Evolutionary conservation across 805 yeast species (phyloP), one percentile per base, ranked within the genome.

Genomic region (Brettanomyces bruxellensis): DNA sequence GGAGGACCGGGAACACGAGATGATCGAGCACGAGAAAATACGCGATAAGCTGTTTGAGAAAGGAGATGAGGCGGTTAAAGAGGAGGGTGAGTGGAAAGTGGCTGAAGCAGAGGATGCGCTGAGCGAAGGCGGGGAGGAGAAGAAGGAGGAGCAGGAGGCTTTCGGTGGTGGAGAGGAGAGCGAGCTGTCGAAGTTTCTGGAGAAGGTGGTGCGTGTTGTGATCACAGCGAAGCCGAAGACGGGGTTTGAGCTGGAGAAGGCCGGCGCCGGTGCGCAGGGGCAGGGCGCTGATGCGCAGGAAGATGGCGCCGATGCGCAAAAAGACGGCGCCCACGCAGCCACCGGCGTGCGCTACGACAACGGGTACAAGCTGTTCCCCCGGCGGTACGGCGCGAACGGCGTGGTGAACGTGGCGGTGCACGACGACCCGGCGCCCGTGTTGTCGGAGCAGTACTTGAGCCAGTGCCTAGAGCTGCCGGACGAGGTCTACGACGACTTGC

Each of bases 391-490:
- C 6, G 30, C 53, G 14, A 59, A 54, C 48, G 60, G 60, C 13
- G 50, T 57, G 9, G 51, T 56, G 4, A 55, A 63, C 44, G 56
- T 64, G 39, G 67, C 67, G 14, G 41, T 55, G 44, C 67, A 63
- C 47, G 67, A 62, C 45, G 47, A 41, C 12, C 59, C 54, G 8
- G 48, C 47, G 38, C 73, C 71, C 0, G 59, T 72, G 0, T 70
- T 79, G 54, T 70, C 80, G 6, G 85, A 81, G 51, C 66, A 70
- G 14, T 79, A 70, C 58, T 64, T 82, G 35, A 61, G 67, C 7
- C 61, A 71, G 14, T 79, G 78, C 53, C 63, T 82, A 14, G 72
- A 72, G 44, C 55, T 81, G 32, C 68, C 70, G 13, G 59, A 61
- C 2, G 63, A 60, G 0, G 76, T 80, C 54, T 62, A 77, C 34